Evolutionary conservation across 2,329 filamentous ascomycete genomes (phyloP), one percentile per base, ranked within the genome.

Genomic region (Calcarisporium arbuscula): DNA sequence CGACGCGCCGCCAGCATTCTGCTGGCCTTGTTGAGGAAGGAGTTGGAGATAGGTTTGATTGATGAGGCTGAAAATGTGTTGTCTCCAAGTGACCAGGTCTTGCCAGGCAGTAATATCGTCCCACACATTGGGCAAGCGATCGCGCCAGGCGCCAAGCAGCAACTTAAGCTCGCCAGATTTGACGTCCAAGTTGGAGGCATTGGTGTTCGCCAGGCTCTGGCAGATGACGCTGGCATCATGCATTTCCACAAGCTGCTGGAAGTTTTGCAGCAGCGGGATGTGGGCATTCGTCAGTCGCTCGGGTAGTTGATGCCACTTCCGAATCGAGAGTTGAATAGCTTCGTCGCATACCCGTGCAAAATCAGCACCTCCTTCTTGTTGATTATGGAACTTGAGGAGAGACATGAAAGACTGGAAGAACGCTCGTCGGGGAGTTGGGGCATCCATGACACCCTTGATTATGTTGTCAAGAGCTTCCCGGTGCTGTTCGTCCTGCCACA

Each of bases 321-420:
- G 76, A 48, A 99, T 95, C 1, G 90, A 94, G 8, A 98, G 68
- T 58, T 99, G 92, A 34, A 96, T 95, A 4, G 92, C 90, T 61
- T 98, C 94, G 50, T 99, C 92, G 51, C 89, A 95, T 16, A 94
- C 77, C 38, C 87, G 80, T 42, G 82, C 84, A 60, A 98, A 96
- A 34, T 96, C 90, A 26, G 73, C 73, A 12, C 74, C 47, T 5
- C 73, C 73, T 56, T 96, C 90, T 43, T 85, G 80, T 62, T 94
- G 90, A 49, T 86, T 83, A 60, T 96, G 90, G 44, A 94, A 80
- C 60, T 95, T 95, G 43, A 98, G 78, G 22, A 99, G 70, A 3
- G 88, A 85, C 84, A 95, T 95, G 64, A 99, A 99, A 0, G 90
- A 87, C 58, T 95, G 89, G 79, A 98, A 98, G 71, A 98, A 99